A percentile compares a stretch with the other conserved stretches of the same genome.
Evolutionary conservation across 2,329 filamentous ascomycete genomes (phyloP).

Genomic region (Lecanosticta acicola): DNA sequence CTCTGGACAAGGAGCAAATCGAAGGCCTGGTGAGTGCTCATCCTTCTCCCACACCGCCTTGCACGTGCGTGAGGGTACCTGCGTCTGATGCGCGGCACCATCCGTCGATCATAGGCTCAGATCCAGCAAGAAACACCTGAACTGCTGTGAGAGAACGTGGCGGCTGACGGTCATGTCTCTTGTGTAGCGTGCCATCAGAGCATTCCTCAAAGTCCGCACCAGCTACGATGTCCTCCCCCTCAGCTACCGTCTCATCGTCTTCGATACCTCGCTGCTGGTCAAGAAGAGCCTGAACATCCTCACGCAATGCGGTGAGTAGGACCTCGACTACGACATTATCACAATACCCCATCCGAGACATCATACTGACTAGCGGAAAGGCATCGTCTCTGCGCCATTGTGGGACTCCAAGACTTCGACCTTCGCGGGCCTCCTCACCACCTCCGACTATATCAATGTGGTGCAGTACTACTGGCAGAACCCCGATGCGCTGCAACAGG

Average conservation of each 20-base stretch:
- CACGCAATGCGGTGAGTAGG: conserved; percentile 75
- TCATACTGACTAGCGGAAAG: conserved; percentile 42
- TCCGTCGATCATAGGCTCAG: no score
- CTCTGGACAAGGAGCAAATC: conserved; percentile 69
- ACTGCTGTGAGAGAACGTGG: no score
- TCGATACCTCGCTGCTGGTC: conserved; percentile 90
- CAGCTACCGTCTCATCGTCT: conserved; percentile 90
- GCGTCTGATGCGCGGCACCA: background rate
- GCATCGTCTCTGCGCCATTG: conserved; percentile 92
- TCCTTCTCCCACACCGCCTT: conserved; percentile 6
- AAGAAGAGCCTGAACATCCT: conserved; percentile 96
- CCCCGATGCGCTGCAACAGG: conserved; percentile 78
- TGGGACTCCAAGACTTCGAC: conserved; percentile 93
- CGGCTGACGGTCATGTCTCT: conserved; percentile 3
- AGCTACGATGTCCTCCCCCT: conserved; percentile 97
- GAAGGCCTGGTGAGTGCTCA: conserved; percentile 64
- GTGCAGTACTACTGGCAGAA: conserved; percentile 99
- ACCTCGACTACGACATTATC: background rate
- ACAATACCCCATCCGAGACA: background rate
- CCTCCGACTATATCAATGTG: conserved; percentile 96
- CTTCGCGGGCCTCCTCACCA: conserved; percentile 90
- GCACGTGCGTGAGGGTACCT: no score
- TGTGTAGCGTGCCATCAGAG: conserved; percentile 74
- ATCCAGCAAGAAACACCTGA: no score
- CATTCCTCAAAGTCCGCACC: conserved; percentile 92